phyloP scores from a whole-genome alignment of 2,329 filamentous ascomycete genomes.

The Aspergillus fijiensis region DNA sequence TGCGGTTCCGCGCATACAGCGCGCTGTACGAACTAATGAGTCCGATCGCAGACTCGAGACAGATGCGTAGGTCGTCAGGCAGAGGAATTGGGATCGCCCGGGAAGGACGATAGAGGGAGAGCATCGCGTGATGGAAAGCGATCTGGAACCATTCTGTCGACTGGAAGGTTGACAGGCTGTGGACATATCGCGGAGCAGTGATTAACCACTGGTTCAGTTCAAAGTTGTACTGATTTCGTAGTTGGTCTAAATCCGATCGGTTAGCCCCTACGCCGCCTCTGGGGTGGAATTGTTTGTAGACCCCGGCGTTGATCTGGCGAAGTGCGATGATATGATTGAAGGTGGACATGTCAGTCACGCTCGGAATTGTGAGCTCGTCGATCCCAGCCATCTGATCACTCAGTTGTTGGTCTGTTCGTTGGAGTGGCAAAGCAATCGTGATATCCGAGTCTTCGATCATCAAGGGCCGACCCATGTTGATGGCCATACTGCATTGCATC shows the following conservation, averaged over 20 bases:
- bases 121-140: constrained; percentile 26
- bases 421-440: constrained; percentile 21
- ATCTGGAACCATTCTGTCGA: constrained; percentile 32
- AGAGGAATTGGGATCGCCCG: constrained; percentile 18
- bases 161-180: constrained; percentile 24
- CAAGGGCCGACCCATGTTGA: constrained; percentile 26
- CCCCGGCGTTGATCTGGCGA: constrained; percentile 23
- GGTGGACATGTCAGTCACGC: constrained; percentile 22
- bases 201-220: constrained; percentile 26
- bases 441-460: constrained; percentile 27
- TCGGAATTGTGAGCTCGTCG: not conserved
- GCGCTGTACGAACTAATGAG: constrained; percentile 18
- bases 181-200: constrained; percentile 24
- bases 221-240: constrained; percentile 3
- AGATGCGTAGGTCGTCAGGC: constrained; percentile 11
- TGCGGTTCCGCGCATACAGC: constrained; percentile 27
- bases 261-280: constrained; percentile 1
- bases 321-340: constrained; percentile 29
- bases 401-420: constrained; percentile 17
- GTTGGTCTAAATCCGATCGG: constrained; percentile 1
- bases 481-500: constrained; percentile 27
- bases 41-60: constrained; percentile 12
- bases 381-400: not conserved
- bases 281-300: constrained; percentile 23
- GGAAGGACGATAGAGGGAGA: constrained; percentile 26